These are phyloP conservation scores for Fomitopsis betulina DNA, from an alignment of 1,284 basidiomycete genomes.

Conservation along the genomic window DNA sequence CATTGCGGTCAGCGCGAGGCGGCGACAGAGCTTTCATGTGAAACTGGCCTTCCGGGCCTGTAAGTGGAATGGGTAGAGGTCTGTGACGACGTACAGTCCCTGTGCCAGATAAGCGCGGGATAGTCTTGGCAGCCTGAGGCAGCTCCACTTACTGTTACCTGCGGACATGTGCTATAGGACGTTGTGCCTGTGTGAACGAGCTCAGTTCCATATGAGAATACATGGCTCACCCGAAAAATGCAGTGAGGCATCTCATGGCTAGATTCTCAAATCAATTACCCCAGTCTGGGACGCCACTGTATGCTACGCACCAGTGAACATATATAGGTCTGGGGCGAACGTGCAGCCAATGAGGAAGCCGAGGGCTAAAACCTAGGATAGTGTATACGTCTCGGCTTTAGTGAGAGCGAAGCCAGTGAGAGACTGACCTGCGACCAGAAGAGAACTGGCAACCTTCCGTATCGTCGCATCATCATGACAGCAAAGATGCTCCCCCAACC, in stretches of 20 bases:
- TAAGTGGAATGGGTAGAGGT: constrained; percentile 71
- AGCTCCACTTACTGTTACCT: constrained; percentile 51
- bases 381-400: neutral
- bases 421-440: constrained; percentile 55
- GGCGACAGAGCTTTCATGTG: neutral
- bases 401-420: neutral
- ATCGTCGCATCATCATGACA: constrained; percentile 54
- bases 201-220: neutral
- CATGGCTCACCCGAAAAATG: constrained; percentile 53
- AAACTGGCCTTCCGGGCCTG: constrained; percentile 62
- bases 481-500: constrained; percentile 61
- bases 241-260: constrained; percentile 70
- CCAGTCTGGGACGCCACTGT: neutral
- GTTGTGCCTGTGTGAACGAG: neutral
- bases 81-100: constrained; percentile 64
- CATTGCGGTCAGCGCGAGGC: too few relatives aligned
- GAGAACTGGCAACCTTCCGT: constrained; percentile 55
- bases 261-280: neutral
- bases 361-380: constrained; percentile 38
- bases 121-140: neutral
- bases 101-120: constrained; percentile 17
- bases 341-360: constrained; percentile 49
- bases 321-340: constrained; percentile 47
- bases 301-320: constrained; percentile 40
- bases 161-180: constrained; percentile 50